Evolutionary conservation across 2,329 filamentous ascomycete genomes (phyloP).

Genomic region (Cryphonectria carpinicola): DNA sequence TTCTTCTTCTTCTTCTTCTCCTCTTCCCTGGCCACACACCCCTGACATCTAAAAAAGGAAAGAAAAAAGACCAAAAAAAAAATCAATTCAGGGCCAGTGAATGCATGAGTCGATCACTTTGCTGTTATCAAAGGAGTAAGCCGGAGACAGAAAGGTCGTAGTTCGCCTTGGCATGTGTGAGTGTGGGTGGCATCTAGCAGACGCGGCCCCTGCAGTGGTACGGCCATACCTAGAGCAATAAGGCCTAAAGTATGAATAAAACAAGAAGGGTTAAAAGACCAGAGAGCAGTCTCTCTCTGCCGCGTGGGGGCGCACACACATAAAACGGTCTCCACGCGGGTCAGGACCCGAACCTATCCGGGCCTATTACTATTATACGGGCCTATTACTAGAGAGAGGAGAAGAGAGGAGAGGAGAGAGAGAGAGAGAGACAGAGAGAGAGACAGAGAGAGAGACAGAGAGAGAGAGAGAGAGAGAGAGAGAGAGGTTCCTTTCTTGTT

Average conservation of each 20-base stretch:
- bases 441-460: too few relatives aligned
- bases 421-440: neutral
- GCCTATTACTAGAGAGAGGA: neutral
- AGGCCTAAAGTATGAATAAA: neutral
- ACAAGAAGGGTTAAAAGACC: neutral
- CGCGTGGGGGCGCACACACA: neutral
- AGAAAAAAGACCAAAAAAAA: too few relatives aligned
- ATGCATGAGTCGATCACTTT: neutral
- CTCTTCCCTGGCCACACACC: neutral
- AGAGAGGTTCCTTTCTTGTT: neutral
- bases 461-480: too few relatives aligned
- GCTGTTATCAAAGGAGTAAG: neutral
- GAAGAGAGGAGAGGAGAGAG: too few relatives aligned
- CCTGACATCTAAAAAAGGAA: neutral
- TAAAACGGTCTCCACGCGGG: neutral
- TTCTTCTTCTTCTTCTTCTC: too few relatives aligned
- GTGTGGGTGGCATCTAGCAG: neutral
- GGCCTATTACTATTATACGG: neutral
- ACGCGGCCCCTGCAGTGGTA: constrained; percentile 1
- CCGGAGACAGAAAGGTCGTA: neutral
- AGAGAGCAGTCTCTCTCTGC: neutral
- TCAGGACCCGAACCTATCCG: neutral
- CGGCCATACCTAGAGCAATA: neutral
- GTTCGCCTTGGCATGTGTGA: constrained; percentile 3
- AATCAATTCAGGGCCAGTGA: too few relatives aligned